These are phyloP conservation scores for Rhododendron williamsianum DNA, from an alignment of 148 eudicot species.

Conservation along the genomic window DNA sequence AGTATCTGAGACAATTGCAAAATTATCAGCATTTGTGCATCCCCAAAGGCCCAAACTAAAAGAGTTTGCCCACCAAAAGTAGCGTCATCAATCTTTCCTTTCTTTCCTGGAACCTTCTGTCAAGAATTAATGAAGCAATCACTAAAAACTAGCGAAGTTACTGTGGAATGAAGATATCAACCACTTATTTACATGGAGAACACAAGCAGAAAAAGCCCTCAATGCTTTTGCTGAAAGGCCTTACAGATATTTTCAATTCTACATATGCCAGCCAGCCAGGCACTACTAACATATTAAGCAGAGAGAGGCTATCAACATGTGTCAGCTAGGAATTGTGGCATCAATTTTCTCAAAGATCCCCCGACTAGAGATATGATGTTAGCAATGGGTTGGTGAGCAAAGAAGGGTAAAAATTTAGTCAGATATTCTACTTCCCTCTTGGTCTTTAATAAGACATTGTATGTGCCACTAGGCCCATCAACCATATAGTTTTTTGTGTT, in stretches of 20 bases:
- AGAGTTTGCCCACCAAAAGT: not conserved
- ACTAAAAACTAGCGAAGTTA: not conserved
- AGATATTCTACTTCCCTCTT: not conserved
- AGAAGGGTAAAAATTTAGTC: not conserved
- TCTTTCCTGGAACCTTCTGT: not conserved
- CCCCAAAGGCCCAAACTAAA: not conserved
- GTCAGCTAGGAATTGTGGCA: not conserved
- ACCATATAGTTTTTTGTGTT: not conserved
- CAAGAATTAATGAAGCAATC: conserved; percentile 1
- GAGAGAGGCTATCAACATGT: not conserved
- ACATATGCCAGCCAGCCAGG: not conserved
- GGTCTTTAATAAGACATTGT: not conserved
- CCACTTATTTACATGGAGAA: not conserved
- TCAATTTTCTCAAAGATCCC: not conserved
- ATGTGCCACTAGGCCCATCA: not conserved
- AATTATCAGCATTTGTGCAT: not conserved
- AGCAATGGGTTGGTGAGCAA: not conserved
- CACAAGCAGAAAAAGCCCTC: not conserved
- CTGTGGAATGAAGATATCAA: not conserved
- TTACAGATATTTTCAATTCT: not conserved
- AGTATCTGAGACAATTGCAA: not conserved
- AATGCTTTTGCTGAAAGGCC: not conserved
- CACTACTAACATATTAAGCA: not conserved
- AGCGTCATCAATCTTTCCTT: not conserved
- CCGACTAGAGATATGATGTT: not conserved